Conservation (phyloP, 164 flowering plant species). For the Vitis labrusca region DNA sequence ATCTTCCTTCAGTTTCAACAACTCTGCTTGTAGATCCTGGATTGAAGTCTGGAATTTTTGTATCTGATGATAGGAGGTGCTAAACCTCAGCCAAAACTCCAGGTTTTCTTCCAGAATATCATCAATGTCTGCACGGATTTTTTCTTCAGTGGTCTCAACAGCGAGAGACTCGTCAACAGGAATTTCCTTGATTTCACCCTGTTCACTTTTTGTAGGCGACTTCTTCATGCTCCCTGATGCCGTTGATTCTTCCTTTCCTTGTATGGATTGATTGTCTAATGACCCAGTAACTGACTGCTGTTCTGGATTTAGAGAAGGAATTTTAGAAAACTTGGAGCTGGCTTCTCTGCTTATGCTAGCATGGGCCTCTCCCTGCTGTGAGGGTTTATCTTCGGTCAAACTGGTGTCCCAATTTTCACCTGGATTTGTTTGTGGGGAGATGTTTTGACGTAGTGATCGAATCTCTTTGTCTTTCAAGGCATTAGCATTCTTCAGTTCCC, state of each 20-base stretch:
- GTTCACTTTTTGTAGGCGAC: conserved; percentile 10
- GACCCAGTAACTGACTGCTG: conserved; percentile 2
- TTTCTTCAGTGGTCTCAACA: conserved; percentile 43
- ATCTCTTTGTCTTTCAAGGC: conserved; percentile 59
- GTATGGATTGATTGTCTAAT: conserved; percentile 5
- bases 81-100: conserved; percentile 80
- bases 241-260: conserved; percentile 3
- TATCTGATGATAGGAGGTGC: conserved; percentile 66
- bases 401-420: conserved; percentile 5
- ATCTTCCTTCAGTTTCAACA: conserved; percentile 25
- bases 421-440: conserved; percentile 17
- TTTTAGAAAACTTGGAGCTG: conserved; percentile 9
- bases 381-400: conserved; percentile 2
- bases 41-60: conserved; percentile 56
- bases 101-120: conserved; percentile 66
- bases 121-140: conserved; percentile 56
- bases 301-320: conserved; percentile 10
- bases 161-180: conserved; percentile 14
- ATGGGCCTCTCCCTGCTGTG: conserved; percentile 5
- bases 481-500: conserved; percentile 50
- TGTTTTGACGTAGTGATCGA: conserved; percentile 32
- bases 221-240: background rate
- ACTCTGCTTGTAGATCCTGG: conserved; percentile 52
- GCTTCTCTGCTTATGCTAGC: conserved; percentile 5
- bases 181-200: conserved; percentile 12